Evolutionary conservation across 768 basidiomycete genomes (phyloP).

Genomic region (Bullera alba): DNA sequence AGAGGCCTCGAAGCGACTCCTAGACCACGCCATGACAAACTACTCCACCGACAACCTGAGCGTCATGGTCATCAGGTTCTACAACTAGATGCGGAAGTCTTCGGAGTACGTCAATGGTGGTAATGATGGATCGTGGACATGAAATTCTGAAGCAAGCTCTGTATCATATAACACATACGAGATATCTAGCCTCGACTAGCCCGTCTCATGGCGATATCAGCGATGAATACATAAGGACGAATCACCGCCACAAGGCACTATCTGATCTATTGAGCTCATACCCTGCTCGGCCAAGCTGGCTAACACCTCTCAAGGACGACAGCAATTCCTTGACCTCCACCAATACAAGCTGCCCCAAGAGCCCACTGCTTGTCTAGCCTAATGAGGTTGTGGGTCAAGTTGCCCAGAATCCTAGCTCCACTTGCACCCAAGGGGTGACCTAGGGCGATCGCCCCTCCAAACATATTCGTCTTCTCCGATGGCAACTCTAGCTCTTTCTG

Average conservation of each 20-base stretch:
- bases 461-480: slow-evolving; percentile 38
- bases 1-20: slow-evolving; percentile 63
- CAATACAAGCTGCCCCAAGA: slow-evolving; percentile 48
- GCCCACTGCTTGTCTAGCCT: slow-evolving; percentile 47
- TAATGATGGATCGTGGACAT: not conserved
- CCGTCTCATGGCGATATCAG: too few species aligned
- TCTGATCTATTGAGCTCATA: too few species aligned
- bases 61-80: slow-evolving; percentile 76
- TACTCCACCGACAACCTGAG: slow-evolving; percentile 95
- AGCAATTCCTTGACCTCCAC: slow-evolving; percentile 47
- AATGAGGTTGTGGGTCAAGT: slow-evolving; percentile 46
- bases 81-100: too few species aligned
- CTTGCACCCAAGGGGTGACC: slow-evolving; percentile 31
- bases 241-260: too few species aligned
- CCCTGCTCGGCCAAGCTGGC: too few species aligned
- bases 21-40: slow-evolving; percentile 76
- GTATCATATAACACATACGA: too few species aligned
- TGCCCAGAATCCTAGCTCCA: slow-evolving; percentile 43
- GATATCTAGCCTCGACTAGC: too few species aligned
- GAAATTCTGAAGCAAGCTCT: too few species aligned
- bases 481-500: slow-evolving; percentile 47
- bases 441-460: slow-evolving; percentile 47
- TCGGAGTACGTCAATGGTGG: not conserved
- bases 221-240: too few species aligned
- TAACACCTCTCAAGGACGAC: slow-evolving; percentile 41